Conservation (phyloP, 306 rosid genomes). For the Urtica urens region DNA sequence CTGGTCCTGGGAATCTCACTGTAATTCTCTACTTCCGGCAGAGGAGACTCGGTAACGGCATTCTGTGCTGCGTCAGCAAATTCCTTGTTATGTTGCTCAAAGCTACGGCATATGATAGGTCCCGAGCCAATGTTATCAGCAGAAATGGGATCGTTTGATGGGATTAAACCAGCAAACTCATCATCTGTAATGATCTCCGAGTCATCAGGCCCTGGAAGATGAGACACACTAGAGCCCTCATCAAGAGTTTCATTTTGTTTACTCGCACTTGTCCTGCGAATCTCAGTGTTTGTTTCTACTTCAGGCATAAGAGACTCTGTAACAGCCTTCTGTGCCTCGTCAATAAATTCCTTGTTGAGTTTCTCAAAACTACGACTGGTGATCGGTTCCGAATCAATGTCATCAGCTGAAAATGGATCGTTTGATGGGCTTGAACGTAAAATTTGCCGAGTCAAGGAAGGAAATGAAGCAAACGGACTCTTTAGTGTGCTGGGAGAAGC, state of each 20-base stretch:
- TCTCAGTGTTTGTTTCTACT: slow-evolving; percentile 15
- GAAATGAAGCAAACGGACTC: slow-evolving; percentile 49
- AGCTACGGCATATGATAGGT: slow-evolving; percentile 20
- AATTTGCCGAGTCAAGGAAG: slow-evolving; percentile 35
- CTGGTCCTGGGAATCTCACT: slow-evolving; percentile 15
- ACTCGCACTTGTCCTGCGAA: slow-evolving; percentile 9
- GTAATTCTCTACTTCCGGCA: slow-evolving; percentile 12
- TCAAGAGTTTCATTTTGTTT: slow-evolving; percentile 14
- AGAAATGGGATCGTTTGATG: slow-evolving; percentile 54
- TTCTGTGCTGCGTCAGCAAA: slow-evolving; percentile 24
- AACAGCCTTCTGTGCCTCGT: no score
- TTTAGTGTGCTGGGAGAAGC: slow-evolving; percentile 62
- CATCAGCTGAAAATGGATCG: slow-evolving; percentile 55
- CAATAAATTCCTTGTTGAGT: not conserved
- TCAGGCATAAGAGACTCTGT: no score
- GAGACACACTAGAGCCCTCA: slow-evolving; percentile 10
- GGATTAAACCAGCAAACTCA: no score
- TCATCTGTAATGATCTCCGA: no score
- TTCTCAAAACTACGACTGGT: slow-evolving; percentile 19
- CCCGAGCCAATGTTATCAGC: slow-evolving; percentile 27
- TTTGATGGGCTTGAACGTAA: slow-evolving; percentile 32
- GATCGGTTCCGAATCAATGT: slow-evolving; percentile 23
- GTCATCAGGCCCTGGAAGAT: no score
- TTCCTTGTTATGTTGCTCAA: slow-evolving; percentile 7
- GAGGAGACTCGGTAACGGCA: slow-evolving; percentile 10